Evolutionary conservation across 495 filamentous ascomycete species (phyloP), one percentile per base, ranked within the genome.

Genomic region (Neurospora cerealis): DNA sequence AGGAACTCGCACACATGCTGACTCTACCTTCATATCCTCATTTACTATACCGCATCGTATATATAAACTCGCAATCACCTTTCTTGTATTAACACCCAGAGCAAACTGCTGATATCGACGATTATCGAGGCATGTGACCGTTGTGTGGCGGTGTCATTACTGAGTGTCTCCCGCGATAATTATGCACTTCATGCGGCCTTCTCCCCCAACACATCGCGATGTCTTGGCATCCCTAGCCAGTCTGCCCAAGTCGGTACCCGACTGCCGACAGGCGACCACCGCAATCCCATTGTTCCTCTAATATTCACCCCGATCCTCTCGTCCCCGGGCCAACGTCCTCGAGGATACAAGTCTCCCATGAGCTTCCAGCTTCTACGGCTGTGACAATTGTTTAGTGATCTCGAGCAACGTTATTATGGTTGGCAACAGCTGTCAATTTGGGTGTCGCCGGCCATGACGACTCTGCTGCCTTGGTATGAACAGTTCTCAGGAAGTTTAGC

Each of bases 281-380:
- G 11, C n/a, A 21, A 21, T 11, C 3, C 44, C n/a, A 21, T 48
- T 48, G 60, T 71, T 83, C 81, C 4, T 85, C 93, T 0, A 95
- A 97, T 79, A 91, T 89, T 32, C 95, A 97, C 78, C 90, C 93
- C 28, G 91, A 74, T 97, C 92, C 78, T 84, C 89, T 0, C 85
- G 98, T 41, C 95, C 94, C 1, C 90, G 96, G 37, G 95, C 95
- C 6, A 91, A 94, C 73, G 85, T 86, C 46, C 78, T 96, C 41
- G 89, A 95, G 40, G 7, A 87, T 28, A 5, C 46, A 28, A 54
- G 5, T 0, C 11, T 62, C 32, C 1, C 2, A 15, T 17, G 4
- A 2, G 0, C n/a, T 32, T 62, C 13, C 1, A 32, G 28, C 21
- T 62, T 62, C 4, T 32, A 32, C 5, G 24, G 8, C 46, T 13